Percentiles rank a stretch among this genome's conserved stretches.
phyloP scores from a whole-genome alignment of 495 filamentous ascomycete species.

The Physcia stellaris region DNA sequence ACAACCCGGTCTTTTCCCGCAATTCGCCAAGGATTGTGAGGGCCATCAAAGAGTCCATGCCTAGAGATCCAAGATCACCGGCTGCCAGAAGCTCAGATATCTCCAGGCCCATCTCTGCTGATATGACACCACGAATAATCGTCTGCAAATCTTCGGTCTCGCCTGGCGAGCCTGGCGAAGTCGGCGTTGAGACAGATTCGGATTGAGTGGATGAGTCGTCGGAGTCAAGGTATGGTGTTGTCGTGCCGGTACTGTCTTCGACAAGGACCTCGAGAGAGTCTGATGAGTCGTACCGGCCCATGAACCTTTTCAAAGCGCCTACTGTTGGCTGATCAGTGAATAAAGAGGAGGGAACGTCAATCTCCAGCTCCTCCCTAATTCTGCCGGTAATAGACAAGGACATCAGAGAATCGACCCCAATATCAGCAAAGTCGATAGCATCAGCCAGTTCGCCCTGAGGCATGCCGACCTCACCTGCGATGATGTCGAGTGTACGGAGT shows the following conservation, averaged over 20 bases:
- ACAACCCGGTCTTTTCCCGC: constrained; percentile 33
- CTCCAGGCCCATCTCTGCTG: constrained; percentile 49
- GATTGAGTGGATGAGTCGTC: constrained; percentile 15
- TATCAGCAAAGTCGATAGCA: constrained; percentile 33
- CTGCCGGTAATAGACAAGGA: constrained; percentile 34
- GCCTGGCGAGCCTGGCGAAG: constrained; percentile 3
- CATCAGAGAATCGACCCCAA: constrained; percentile 40
- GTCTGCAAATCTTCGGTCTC: constrained; percentile 7
- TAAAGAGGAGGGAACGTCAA: constrained; percentile 38
- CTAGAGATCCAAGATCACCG: constrained; percentile 32
- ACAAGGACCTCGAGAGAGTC: background rate
- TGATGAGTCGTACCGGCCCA: background rate
- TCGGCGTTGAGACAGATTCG: constrained; percentile 5
- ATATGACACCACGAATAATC: constrained; percentile 12
- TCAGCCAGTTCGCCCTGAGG: constrained; percentile 45
- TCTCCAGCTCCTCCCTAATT: constrained; percentile 33
- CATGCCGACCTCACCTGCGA: constrained; percentile 54
- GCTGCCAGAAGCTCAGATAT: constrained; percentile 42
- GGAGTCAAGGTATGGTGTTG: constrained; percentile 19
- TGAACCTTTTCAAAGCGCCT: constrained; percentile 30
- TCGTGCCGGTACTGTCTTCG: constrained; percentile 23
- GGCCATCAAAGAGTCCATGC: constrained; percentile 41
- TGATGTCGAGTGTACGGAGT: constrained; percentile 39
- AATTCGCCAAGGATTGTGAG: constrained; percentile 35
- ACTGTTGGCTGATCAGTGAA: constrained; percentile 48